A percentile compares a stretch with the other conserved stretches of the same genome.
These are phyloP conservation scores for Eucalyptus sp. DNA, from an alignment of 345 rosid species.

Conservation along the genomic window DNA sequence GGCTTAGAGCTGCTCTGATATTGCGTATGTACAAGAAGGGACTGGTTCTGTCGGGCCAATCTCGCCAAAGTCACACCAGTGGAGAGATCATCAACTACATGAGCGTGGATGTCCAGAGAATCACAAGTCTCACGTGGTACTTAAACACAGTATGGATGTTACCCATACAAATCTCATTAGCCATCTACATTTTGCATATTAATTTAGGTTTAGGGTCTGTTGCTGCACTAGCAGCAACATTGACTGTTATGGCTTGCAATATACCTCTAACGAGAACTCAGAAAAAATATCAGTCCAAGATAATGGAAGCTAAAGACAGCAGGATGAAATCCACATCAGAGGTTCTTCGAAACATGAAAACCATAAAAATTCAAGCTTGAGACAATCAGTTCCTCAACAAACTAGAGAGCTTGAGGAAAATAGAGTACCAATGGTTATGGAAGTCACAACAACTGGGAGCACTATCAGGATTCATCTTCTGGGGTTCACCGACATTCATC, in stretches of 20 bases:
- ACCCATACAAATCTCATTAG: conserved; percentile 71
- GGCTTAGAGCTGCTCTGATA: conserved; percentile 65
- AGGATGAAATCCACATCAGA: conserved; percentile 88
- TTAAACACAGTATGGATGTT: conserved; percentile 68
- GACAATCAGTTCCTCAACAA: conserved; percentile 56
- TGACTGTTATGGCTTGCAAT: conserved; percentile 62
- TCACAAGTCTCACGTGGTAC: conserved; percentile 74
- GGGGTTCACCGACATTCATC: conserved; percentile 87
- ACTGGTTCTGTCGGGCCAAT: conserved; percentile 53
- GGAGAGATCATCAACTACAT: conserved; percentile 91
- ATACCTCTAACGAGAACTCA: conserved; percentile 66
- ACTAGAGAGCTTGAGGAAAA: conserved; percentile 40
- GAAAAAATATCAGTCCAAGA: conserved; percentile 59
- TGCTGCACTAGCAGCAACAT: conserved; percentile 71
- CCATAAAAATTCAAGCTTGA: conserved; percentile 90
- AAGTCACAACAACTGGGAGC: conserved; percentile 51
- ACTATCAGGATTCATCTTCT: conserved; percentile 61
- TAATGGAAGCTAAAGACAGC: conserved; percentile 80
- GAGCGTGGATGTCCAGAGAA: conserved; percentile 84
- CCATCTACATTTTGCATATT: conserved; percentile 52
- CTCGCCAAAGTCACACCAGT: conserved; percentile 70
- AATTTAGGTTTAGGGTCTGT: conserved; percentile 60
- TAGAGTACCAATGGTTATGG: conserved; percentile 64
- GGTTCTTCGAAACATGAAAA: conserved; percentile 78
- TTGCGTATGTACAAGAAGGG: conserved; percentile 74